Base-by-base conservation (phyloP, 768 basidiomycete species). In the Strobilomyces dryophilus region DNA sequence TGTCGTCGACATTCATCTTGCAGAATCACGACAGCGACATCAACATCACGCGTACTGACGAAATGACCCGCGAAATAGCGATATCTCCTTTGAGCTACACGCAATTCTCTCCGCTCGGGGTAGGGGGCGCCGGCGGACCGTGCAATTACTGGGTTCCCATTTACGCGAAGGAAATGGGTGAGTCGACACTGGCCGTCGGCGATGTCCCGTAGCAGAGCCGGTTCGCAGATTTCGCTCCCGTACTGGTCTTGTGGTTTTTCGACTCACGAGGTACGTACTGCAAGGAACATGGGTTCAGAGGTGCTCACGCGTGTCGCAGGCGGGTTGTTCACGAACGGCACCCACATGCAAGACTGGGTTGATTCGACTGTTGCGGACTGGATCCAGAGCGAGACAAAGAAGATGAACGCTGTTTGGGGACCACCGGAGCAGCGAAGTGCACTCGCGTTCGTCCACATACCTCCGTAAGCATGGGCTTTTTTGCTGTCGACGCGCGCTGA, bases 111-210 rank as follows among this genome's bases (percentile, higher is more conserved):
- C 84, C 84, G 1, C 63, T 73, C 12, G 81, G 83, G 10, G 73
- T 87, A n/a, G 85, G 87, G 8, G 86, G 86, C 0, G 61, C 65
- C 24, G 78, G 76, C 26, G 86, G 87, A 8, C 79, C 81, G 2
- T 85, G 82, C 29, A 88, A 83, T 56, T 89, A 88, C 60, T 89
- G 87, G 88, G 84, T 90, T 34, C 87, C 88, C 4, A 80, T 89
- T 14, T 81, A 78, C 56, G 63, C 63, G 37, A 65, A 59, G 21
- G 41, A 31, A 8, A 54, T 61, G 26, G 78, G 79, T 76, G 18
- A 26, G 53, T 49, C 6, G 27, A 26, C 4, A 45, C 8, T 3
- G 1, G 4, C 18, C 29, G 9, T 31, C 14, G 6, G 31, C 11
- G n/a, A 32, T 15, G 15, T 40, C 24, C n/a, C 24, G n/a, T 18